A percentile compares a stretch with the other conserved stretches of the same genome.
These are phyloP conservation scores for Lentinula aciculospora DNA, from an alignment of 768 basidiomycete genomes.

Conservation along the genomic window DNA sequence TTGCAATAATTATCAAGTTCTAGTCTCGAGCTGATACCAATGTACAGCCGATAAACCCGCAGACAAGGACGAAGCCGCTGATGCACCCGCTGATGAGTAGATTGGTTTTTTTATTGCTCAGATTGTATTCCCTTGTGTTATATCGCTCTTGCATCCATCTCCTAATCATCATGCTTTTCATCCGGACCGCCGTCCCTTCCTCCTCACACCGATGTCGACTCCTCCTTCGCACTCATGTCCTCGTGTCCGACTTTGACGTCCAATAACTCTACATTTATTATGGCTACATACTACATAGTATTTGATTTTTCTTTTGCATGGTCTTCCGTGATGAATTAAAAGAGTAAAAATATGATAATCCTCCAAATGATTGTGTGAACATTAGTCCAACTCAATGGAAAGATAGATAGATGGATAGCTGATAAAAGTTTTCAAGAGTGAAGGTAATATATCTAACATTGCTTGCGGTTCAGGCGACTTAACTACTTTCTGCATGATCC, in stretches of 20 bases:
- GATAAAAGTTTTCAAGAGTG: too few species aligned
- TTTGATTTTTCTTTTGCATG: slow-evolving; percentile 2
- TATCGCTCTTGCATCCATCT: slow-evolving; percentile 5
- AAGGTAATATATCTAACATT: too few species aligned
- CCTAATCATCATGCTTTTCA: slow-evolving; percentile 7
- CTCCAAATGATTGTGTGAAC: not conserved
- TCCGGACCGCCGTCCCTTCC: not conserved
- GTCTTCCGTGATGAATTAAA: slow-evolving; percentile 5
- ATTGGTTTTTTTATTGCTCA: slow-evolving; percentile 16
- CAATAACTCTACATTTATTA: slow-evolving; percentile 1
- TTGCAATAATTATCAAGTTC: not conserved
- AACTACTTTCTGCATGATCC: too few species aligned
- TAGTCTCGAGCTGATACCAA: slow-evolving; percentile 9
- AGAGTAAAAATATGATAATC: slow-evolving; percentile 2
- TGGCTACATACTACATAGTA: slow-evolving; percentile 2
- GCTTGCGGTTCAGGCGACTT: too few species aligned
- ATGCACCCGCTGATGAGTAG: slow-evolving; percentile 64
- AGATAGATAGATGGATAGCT: too few species aligned
- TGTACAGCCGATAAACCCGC: slow-evolving; percentile 57
- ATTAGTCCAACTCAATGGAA: too few species aligned
- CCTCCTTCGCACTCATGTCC: not conserved
- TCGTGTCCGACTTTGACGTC: not conserved
- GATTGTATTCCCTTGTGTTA: slow-evolving; percentile 7
- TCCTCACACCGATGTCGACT: not conserved
- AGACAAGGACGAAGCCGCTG: slow-evolving; percentile 67